Percentiles rank a stretch among this genome's conserved stretches.
Evolutionary conservation across 2,329 filamentous ascomycete genomes (phyloP).

Genomic region (Ceratocystis variospora): DNA sequence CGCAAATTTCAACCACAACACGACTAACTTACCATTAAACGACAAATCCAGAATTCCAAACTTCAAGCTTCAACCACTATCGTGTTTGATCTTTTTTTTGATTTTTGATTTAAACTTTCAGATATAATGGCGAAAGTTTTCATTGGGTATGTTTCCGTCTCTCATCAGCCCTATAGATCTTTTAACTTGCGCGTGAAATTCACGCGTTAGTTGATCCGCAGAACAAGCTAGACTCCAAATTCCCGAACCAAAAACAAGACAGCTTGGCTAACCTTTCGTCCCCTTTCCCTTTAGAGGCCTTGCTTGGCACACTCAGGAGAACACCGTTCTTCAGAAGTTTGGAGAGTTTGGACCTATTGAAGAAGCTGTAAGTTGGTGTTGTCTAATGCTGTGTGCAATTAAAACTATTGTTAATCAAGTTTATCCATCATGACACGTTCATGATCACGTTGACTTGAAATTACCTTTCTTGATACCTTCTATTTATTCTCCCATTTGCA

Average conservation of each 20-base stretch:
- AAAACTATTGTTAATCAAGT: neutral
- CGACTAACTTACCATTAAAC: neutral
- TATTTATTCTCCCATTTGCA: neutral
- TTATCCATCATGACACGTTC: neutral
- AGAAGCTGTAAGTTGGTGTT: conserved; percentile 67
- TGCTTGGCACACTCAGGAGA: conserved; percentile 94
- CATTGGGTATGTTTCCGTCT: conserved; percentile 56
- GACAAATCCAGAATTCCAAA: neutral
- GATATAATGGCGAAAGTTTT: conserved; percentile 78
- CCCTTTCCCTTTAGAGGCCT: conserved; percentile 53
- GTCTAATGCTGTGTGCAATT: conserved; percentile 1
- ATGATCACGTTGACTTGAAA: neutral
- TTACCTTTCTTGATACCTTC: neutral
- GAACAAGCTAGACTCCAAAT: neutral
- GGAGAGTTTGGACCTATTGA: conserved; percentile 81
- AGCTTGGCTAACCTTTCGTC: neutral
- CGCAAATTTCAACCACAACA: neutral
- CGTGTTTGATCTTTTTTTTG: neutral
- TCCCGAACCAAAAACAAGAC: neutral
- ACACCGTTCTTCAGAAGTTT: conserved; percentile 76
- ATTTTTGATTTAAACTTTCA: neutral
- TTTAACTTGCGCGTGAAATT: conserved; percentile 1
- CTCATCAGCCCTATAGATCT: neutral
- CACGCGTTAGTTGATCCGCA: neutral
- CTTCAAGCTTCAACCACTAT: neutral